These are phyloP conservation scores for Sambucus nigra DNA, from an alignment of 129 eudicot species.

Conservation along the genomic window DNA sequence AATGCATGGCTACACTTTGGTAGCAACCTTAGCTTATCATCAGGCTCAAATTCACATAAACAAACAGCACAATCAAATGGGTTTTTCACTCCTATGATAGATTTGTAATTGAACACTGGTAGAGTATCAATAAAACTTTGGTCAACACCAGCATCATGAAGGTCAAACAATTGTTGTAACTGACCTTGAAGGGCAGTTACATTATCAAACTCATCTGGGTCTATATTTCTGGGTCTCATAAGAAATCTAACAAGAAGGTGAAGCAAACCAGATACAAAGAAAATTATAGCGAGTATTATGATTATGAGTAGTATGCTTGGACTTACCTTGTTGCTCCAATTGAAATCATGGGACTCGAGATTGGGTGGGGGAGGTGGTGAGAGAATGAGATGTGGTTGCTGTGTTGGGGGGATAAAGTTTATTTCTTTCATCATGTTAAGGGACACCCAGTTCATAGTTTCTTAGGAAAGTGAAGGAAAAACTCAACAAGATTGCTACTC, in stretches of 20 bases:
- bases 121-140: conserved; percentile 85
- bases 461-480: conserved; percentile 5
- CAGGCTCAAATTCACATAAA: conserved; percentile 77
- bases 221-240: conserved; percentile 42
- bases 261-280: conserved; percentile 73
- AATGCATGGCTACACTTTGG: conserved; percentile 97
- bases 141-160: conserved; percentile 90
- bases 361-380: conserved; percentile 42
- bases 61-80: conserved; percentile 99
- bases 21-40: conserved; percentile 62
- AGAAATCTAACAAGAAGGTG: conserved; percentile 78
- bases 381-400: conserved; percentile 23
- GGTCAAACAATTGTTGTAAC: conserved; percentile 66
- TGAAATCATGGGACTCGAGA: conserved; percentile 21
- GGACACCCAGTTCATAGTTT: conserved; percentile 25
- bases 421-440: conserved; percentile 1
- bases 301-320: conserved; percentile 69
- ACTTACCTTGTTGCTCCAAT: conserved; percentile 53
- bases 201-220: conserved; percentile 62
- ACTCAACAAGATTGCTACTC: conserved; percentile 17
- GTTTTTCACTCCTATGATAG: conserved; percentile 63
- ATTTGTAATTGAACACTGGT: conserved; percentile 68
- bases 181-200: conserved; percentile 91
- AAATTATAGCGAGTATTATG: conserved; percentile 62
- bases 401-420: conserved; percentile 23